Base-by-base conservation (phyloP, 2,329 filamentous ascomycete species). In the Neonectria punicea region DNA sequence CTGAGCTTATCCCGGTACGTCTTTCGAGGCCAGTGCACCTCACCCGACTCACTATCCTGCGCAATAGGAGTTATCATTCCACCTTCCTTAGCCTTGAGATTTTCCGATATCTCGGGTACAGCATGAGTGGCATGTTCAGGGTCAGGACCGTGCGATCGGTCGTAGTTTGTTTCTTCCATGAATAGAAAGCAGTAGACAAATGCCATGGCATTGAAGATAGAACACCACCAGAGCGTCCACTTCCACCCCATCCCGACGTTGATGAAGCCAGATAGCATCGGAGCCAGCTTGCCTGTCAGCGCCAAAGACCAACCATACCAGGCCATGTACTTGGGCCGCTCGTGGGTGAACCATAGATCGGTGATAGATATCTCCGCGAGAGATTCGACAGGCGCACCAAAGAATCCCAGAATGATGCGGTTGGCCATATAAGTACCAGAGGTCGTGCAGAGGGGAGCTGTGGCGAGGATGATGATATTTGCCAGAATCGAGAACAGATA, bases 151-250 rank as follows among this genome's bases (percentile, higher is more conserved):
- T 66, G 60, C 36, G 67, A 55, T 54, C 55, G 70, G 43, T 81
- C 73, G 67, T 86, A 87, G 30, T 80, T 80, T 3, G 85, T 85
- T 73, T 88, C 86, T 68, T 87, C 85, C 56, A 87, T 85, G 57
- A 87, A 79, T 53, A 88, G 78, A 74, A 87, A 86, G 18, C 74
- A 74, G 53, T 72, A 72, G 2, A 79, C 54, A n/a, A 78, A 71
- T 5, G 68, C 72, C 8, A 75, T 63, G 2, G 61, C 76, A 41
- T 70, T 70, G 25, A 71, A 77, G 10, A 79, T 79, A 16, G 74
- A 72, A n/a, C 71, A 70, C 66, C 75, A 75, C 56, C 74, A 76
- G 51, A 80, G 72, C 13, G 74, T 74, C 75, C 77, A 76, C 50
- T 74, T 70, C 67, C 74, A 78, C 1, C 73, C 74, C 60, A 73